Percentiles rank a stretch among this genome's conserved stretches.
Evolutionary conservation across 768 basidiomycete species (phyloP).

Genomic region (Mrakia blollopis): DNA sequence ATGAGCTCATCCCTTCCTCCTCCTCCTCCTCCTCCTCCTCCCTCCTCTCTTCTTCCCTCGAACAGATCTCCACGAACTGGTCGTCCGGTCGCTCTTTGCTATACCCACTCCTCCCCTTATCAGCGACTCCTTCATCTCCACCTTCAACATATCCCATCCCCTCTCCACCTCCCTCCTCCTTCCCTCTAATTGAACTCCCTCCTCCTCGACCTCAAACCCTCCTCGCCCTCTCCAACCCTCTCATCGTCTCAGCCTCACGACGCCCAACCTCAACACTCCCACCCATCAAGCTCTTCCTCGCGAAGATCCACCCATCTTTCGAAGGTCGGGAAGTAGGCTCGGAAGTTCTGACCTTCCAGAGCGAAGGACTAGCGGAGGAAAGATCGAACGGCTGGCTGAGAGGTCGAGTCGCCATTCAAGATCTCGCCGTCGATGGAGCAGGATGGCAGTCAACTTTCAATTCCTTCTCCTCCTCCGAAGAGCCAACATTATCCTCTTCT

Average conservation of each 20-base stretch:
- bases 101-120: background rate
- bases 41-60: background rate
- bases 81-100: constrained; percentile 18
- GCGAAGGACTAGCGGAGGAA: constrained; percentile 10
- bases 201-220: background rate
- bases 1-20: background rate
- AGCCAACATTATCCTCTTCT: background rate
- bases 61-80: constrained; percentile 25
- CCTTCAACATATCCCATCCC: background rate
- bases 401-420: background rate
- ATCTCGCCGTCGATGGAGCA: constrained; percentile 11
- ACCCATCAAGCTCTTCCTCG: background rate
- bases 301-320: background rate
- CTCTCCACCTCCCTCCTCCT: background rate
- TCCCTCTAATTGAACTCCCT: background rate
- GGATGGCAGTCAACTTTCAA: background rate
- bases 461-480: background rate
- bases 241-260: constrained; percentile 1
- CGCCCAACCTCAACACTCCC: background rate
- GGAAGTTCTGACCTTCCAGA: background rate
- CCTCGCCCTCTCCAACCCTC: background rate
- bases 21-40: background rate
- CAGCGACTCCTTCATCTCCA: background rate
- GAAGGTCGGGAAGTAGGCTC: background rate
- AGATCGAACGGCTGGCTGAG: background rate